phyloP scores from a whole-genome alignment of 257 asterid genomes.

The Lantana camara region DNA sequence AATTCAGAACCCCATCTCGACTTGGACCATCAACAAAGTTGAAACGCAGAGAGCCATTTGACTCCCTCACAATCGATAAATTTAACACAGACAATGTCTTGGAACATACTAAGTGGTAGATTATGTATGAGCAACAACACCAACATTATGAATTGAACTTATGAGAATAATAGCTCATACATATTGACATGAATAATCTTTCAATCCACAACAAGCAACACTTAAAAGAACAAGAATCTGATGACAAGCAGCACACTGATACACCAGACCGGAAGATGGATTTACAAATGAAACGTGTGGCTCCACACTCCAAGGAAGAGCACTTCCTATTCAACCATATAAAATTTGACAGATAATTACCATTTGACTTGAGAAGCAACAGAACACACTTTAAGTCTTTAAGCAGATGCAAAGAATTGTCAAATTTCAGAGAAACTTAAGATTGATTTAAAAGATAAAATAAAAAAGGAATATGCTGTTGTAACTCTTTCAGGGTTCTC shows the following conservation, averaged over 20 bases:
- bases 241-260: constrained; percentile 20
- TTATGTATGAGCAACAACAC: neutral
- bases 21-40: too few relatives aligned
- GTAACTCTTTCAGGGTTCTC: constrained; percentile 24
- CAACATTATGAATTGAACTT: neutral
- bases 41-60: too few relatives aligned
- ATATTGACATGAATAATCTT: too few relatives aligned
- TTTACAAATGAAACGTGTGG: constrained; percentile 32
- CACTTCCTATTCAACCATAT: constrained; percentile 25
- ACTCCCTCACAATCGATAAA: too few relatives aligned
- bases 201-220: neutral
- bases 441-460: constrained; percentile 16
- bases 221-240: constrained; percentile 1
- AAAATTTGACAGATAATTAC: neutral
- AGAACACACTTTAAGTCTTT: constrained; percentile 20
- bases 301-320: constrained; percentile 18
- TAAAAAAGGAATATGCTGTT: constrained; percentile 16
- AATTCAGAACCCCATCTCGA: too few relatives aligned
- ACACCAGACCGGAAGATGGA: constrained; percentile 15
- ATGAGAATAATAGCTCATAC: too few relatives aligned
- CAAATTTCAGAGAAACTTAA: neutral
- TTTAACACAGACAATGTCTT: too few relatives aligned
- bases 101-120: too few relatives aligned
- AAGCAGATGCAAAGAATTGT: too few relatives aligned
- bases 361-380: constrained; percentile 26